Percentiles rank a stretch among this genome's conserved stretches.
These are phyloP conservation scores for Leucocoprinus sp. DNA, from an alignment of 768 basidiomycete genomes.

Conservation along the genomic window DNA sequence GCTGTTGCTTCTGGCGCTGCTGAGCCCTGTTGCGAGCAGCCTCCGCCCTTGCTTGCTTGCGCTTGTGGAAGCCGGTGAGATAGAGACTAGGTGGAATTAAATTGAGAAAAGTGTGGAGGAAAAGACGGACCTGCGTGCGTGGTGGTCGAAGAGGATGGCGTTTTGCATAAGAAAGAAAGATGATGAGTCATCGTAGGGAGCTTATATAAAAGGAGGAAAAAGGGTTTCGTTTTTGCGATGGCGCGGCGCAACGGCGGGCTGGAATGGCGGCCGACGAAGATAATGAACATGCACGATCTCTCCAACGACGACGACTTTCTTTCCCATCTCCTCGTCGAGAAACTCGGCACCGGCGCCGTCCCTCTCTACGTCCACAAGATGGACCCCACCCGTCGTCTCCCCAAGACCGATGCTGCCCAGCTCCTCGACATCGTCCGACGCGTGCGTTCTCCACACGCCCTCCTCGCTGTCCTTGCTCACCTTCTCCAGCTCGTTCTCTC, in stretches of 20 bases:
- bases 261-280: slow-evolving; percentile 75
- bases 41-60: slow-evolving; percentile 80
- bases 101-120: slow-evolving; percentile 3
- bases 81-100: slow-evolving; percentile 11
- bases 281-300: slow-evolving; percentile 87
- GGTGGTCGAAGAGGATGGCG: slow-evolving; percentile 78
- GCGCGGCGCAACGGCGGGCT: slow-evolving; percentile 17
- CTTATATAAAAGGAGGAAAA: slow-evolving; percentile 20
- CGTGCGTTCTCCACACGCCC: slow-evolving; percentile 32
- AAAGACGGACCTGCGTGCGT: slow-evolving; percentile 57
- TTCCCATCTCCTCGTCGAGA: slow-evolving; percentile 83
- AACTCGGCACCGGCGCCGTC: slow-evolving; percentile 69
- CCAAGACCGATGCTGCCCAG: slow-evolving; percentile 62
- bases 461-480: slow-evolving; percentile 12
- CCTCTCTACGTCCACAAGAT: slow-evolving; percentile 89
- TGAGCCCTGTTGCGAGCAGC: slow-evolving; percentile 64
- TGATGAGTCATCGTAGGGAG: slow-evolving; percentile 16
- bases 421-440: slow-evolving; percentile 69
- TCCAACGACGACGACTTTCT: slow-evolving; percentile 89
- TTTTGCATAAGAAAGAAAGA: slow-evolving; percentile 34
- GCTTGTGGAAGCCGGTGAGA: slow-evolving; percentile 89
- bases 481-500: slow-evolving; percentile 45
- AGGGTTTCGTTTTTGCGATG: too few species aligned
- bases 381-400: slow-evolving; percentile 69
- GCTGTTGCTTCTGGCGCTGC: slow-evolving; percentile 70